Evolutionary conservation across 1,139 yeast genomes (phyloP), one percentile per base, ranked within the genome.

Genomic region (Taiozyma onychis): DNA sequence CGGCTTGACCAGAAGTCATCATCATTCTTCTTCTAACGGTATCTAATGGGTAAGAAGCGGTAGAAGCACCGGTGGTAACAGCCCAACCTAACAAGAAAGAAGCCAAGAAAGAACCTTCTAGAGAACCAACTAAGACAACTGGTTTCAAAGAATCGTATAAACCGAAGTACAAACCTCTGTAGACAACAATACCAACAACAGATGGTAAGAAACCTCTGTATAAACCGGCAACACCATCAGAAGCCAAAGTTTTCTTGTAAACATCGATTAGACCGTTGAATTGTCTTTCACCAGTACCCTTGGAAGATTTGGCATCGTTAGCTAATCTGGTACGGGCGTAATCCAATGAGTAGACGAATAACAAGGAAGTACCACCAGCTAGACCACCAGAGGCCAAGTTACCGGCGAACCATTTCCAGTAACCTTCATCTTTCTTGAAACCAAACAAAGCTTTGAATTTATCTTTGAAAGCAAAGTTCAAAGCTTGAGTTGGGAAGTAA

Each of bases 151-250:
- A 83, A 73, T 84, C 90, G 77, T 80, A 84, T 61, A 83, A 77
- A 77, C 90, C 90, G 71, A 84, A 84, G 85, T 84, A 84, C 62
- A 84, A 76, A 78, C 90, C 90, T 77, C 90, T 83, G 86, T 84
- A 84, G 62, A 83, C 89, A 70, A 84, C 74, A 69, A 84, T 84
- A 74, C 90, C 90, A 61, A 81, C 80, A 66, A 84, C 89, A 61
- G 90, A 84, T 67, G 89, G 89, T 68, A 84, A 81, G 83, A 84
- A 84, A 72, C 90, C 90, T 76, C 90, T 82, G 84, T 84, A 84
- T 65, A 84, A 78, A 76, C 90, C 90, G 63, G 84, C 85, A 71
- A 84, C 68, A 77, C 90, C 90, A 69, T 84, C 90, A 61, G 87
- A 65, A 64, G 84, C 84, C 64, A 83, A 70, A 63, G 90, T 84